Percentiles rank a stretch among this genome's conserved stretches.
These are phyloP conservation scores for Gaultheria prostrata DNA, from an alignment of 148 eudicot genomes.

Conservation along the genomic window DNA sequence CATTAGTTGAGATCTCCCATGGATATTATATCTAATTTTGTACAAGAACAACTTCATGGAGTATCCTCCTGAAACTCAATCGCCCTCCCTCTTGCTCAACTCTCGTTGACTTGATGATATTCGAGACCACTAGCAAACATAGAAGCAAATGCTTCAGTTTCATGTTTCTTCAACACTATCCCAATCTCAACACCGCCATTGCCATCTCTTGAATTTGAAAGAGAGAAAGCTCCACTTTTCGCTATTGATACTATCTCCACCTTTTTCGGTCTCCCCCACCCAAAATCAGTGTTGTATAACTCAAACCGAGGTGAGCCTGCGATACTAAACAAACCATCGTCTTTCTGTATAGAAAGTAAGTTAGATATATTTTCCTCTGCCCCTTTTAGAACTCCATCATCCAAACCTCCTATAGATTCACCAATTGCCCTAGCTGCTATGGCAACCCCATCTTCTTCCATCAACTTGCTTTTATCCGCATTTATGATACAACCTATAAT, in stretches of 20 bases:
- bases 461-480: background rate
- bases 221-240: background rate
- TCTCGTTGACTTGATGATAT: background rate
- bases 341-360: background rate
- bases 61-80: too few species aligned
- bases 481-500: background rate
- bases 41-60: too few species aligned
- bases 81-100: background rate
- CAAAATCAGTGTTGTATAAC: slow-evolving; percentile 8
- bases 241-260: slow-evolving; percentile 13
- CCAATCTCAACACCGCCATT: slow-evolving; percentile 15
- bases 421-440: background rate
- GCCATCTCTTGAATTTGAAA: slow-evolving; percentile 13
- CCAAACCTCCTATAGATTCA: background rate
- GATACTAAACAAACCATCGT: background rate
- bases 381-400: background rate
- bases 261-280: slow-evolving; percentile 17
- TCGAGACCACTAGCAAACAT: slow-evolving; percentile 16
- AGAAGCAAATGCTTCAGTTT: slow-evolving; percentile 11
- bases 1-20: too few species aligned
- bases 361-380: background rate
- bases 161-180: too few species aligned
- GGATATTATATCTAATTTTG: too few species aligned
- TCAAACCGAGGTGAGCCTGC: slow-evolving; percentile 18
- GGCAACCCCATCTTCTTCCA: slow-evolving; percentile 17